Percentiles rank a stretch among this genome's conserved stretches.
Conservation (phyloP, 495 filamentous ascomycete genomes). For the Aspergillus leporis region DNA sequence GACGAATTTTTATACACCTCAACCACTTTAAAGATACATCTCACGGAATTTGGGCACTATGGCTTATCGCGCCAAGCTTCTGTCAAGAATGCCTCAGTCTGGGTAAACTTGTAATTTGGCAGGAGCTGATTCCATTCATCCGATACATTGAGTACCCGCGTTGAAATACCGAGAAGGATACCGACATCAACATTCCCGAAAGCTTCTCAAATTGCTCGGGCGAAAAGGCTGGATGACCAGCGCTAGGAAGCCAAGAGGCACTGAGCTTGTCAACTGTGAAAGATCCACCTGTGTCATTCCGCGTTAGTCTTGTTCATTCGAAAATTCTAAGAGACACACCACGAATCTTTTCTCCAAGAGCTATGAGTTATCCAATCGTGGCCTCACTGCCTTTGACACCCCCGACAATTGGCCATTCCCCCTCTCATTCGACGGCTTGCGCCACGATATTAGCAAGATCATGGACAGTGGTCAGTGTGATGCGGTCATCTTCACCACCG, state of each 20-base stretch:
- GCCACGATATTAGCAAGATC: conserved; percentile 50
- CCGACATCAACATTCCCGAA: conserved; percentile 34
- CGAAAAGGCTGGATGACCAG: conserved; percentile 45
- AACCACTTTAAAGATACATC: too few species aligned
- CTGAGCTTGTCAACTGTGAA: conserved; percentile 46
- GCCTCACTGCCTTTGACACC: conserved; percentile 52
- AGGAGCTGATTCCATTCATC: conserved; percentile 56
- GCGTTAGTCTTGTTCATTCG: too few species aligned
- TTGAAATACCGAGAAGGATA: conserved; percentile 40
- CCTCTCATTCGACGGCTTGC: conserved; percentile 52
- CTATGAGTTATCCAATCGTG: conserved; percentile 42
- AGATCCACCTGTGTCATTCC: too few species aligned
- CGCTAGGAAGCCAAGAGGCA: conserved; percentile 41
- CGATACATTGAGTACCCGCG: conserved; percentile 42
- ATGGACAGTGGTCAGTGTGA: conserved; percentile 48
- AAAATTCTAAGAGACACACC: too few species aligned
- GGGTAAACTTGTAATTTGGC: conserved; percentile 52
- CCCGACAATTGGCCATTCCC: conserved; percentile 55
- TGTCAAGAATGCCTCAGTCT: conserved; percentile 47
- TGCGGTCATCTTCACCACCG: conserved; percentile 38
- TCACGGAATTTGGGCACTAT: too few species aligned
- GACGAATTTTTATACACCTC: too few species aligned
- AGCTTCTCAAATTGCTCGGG: conserved; percentile 38
- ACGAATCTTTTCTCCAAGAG: conserved; percentile 49
- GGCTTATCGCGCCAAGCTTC: conserved; percentile 47